A percentile compares a stretch with the other conserved stretches of the same genome.
phyloP scores from a whole-genome alignment of 257 asterid genomes.

The Mitragyna speciosa region DNA sequence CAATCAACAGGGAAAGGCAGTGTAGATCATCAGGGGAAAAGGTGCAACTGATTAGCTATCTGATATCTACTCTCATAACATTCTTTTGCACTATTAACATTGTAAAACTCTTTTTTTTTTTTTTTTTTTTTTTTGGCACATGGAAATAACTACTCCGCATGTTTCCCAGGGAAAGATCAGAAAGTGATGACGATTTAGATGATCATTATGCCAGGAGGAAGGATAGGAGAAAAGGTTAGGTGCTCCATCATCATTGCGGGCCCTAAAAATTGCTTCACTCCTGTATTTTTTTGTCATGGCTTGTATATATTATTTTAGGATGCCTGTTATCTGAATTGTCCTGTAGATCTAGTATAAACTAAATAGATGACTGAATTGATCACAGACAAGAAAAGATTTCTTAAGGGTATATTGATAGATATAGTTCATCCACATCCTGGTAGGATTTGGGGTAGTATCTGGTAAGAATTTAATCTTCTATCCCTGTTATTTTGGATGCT shows the following conservation, averaged over 20 bases:
- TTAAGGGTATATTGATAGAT: neutral
- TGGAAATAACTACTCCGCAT: slow-evolving; percentile 24
- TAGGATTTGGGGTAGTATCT: neutral
- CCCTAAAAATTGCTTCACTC: neutral
- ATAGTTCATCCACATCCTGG: neutral
- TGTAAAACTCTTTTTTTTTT: neutral
- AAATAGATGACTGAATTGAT: neutral
- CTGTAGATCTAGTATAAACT: neutral
- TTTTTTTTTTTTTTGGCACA: slow-evolving; percentile 11
- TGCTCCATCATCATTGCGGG: neutral
- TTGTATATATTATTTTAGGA: too few species aligned
- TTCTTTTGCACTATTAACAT: neutral
- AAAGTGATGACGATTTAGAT: slow-evolving; percentile 52
- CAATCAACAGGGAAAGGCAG: slow-evolving; percentile 40
- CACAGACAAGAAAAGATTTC: neutral
- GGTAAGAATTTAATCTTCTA: neutral
- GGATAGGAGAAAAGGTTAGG: slow-evolving; percentile 63
- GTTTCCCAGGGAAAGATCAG: slow-evolving; percentile 64
- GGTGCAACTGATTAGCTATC: slow-evolving; percentile 36
- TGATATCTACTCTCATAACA: neutral
- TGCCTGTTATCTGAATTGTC: neutral
- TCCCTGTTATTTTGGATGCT: neutral
- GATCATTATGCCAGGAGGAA: slow-evolving; percentile 40
- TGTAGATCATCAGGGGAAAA: slow-evolving; percentile 51
- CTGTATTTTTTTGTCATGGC: neutral